These are phyloP conservation scores for Lipomyces starkeyi DNA, from an alignment of 805 yeast species.

Conservation along the genomic window DNA sequence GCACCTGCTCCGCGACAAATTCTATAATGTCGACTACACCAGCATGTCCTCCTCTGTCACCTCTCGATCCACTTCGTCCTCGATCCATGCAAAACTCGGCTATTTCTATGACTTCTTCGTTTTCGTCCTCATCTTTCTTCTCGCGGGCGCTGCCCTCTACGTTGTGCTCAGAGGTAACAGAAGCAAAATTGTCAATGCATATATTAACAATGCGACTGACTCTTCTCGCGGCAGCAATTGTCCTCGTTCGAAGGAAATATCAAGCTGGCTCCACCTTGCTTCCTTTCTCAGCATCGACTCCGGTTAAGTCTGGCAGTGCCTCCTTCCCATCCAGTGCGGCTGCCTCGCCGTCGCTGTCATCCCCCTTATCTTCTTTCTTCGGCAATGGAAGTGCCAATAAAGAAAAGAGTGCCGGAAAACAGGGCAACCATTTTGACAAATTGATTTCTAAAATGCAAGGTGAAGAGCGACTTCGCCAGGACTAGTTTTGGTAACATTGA, in stretches of 20 bases:
- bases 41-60: constrained; percentile 25
- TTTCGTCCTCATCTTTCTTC: constrained; percentile 1
- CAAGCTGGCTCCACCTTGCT: constrained; percentile 6
- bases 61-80: constrained; percentile 17
- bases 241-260: constrained; percentile 15
- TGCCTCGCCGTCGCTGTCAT: constrained; percentile 23
- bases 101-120: constrained; percentile 14
- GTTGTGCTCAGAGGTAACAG: constrained; percentile 16
- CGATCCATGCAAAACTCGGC: constrained; percentile 12
- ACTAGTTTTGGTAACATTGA: constrained; percentile 4
- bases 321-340: constrained; percentile 6
- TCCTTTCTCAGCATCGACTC: constrained; percentile 8
- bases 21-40: constrained; percentile 33
- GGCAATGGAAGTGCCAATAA: background rate
- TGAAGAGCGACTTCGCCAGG: constrained; percentile 28
- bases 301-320: background rate
- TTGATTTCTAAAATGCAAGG: constrained; percentile 22
- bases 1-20: constrained; percentile 35
- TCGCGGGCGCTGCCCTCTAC: constrained; percentile 14
- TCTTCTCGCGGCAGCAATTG: background rate
- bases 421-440: constrained; percentile 27
- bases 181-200: background rate
- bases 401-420: constrained; percentile 14
- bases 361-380: constrained; percentile 13
- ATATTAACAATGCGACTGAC: background rate